Conservation (phyloP, 495 filamentous ascomycete species). For the Jackrogersella minutella region DNA sequence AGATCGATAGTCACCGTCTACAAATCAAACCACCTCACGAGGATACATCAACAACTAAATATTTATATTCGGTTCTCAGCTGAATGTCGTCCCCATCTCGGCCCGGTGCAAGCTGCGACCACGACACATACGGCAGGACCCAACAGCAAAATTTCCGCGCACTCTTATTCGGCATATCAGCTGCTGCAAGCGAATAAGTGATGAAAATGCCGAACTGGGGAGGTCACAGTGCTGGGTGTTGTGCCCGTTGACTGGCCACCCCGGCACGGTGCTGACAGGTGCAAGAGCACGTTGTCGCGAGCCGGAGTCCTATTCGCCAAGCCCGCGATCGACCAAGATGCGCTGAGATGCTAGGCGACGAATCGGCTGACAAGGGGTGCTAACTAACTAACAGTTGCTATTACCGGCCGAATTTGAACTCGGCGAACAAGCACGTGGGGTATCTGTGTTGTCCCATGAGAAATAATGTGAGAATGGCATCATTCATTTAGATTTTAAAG, state of each 20-base stretch:
- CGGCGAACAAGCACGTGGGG: conserved; percentile 18
- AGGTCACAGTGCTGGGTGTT: conserved; percentile 5
- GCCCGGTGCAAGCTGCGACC: background rate
- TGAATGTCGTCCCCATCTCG: conserved; percentile 1
- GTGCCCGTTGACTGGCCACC: background rate
- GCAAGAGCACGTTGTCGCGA: conserved; percentile 22
- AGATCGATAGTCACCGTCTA: background rate
- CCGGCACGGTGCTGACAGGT: conserved; percentile 1
- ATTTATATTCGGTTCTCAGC: conserved; percentile 5
- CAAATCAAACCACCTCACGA: background rate
- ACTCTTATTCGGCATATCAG: background rate
- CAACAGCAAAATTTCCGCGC: background rate
- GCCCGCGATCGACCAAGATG: background rate
- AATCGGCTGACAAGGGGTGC: conserved; percentile 7
- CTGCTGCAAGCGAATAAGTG: background rate
- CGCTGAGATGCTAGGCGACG: conserved; percentile 16
- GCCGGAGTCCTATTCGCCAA: conserved; percentile 27
- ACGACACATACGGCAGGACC: conserved; percentile 13
- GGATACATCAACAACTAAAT: background rate
- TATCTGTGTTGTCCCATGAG: no score
- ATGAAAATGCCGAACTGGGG: conserved; percentile 13
- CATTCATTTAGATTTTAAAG: no score
- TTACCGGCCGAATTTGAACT: conserved; percentile 7
- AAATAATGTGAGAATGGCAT: no score
- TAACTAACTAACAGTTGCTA: background rate